These are phyloP conservation scores for Elsinoe necatrix DNA, from an alignment of 2,329 filamentous ascomycete species.

Conservation along the genomic window DNA sequence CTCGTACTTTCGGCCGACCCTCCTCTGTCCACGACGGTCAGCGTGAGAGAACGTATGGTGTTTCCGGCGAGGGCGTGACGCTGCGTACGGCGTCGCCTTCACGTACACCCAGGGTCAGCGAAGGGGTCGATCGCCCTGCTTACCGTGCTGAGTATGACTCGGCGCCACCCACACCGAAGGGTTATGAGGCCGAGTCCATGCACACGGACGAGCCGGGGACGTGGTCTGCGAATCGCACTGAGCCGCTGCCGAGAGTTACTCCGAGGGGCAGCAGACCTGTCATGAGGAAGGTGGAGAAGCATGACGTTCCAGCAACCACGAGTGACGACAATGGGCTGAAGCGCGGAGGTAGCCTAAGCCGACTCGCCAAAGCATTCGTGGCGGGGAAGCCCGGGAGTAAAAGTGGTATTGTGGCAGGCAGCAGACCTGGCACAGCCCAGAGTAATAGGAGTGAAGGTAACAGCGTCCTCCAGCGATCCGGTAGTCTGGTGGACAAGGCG, in stretches of 20 bases:
- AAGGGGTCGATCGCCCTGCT: not conserved
- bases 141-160: not conserved
- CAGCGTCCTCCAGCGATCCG: not conserved
- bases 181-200: not conserved
- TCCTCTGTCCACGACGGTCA: too few relatives aligned
- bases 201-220: not conserved
- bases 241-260: not conserved
- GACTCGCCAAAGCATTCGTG: not conserved
- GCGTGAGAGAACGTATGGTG: not conserved
- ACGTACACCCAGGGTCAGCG: not conserved
- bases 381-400: not conserved
- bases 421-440: not conserved
- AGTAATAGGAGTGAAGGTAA: not conserved
- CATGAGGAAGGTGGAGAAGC: not conserved
- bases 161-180: not conserved
- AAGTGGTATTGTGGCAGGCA: not conserved
- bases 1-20: not conserved
- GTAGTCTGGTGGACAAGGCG: conserved; percentile 8
- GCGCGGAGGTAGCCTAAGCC: not conserved
- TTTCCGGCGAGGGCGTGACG: not conserved
- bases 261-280: not conserved
- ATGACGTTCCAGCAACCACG: not conserved
- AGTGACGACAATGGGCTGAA: not conserved
- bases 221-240: conserved; percentile 7
- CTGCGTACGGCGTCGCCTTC: not conserved